A percentile compares a stretch with the other conserved stretches of the same genome.
These are phyloP conservation scores for Daldinia vernicosa DNA, from an alignment of 495 filamentous ascomycete genomes.

Conservation along the genomic window DNA sequence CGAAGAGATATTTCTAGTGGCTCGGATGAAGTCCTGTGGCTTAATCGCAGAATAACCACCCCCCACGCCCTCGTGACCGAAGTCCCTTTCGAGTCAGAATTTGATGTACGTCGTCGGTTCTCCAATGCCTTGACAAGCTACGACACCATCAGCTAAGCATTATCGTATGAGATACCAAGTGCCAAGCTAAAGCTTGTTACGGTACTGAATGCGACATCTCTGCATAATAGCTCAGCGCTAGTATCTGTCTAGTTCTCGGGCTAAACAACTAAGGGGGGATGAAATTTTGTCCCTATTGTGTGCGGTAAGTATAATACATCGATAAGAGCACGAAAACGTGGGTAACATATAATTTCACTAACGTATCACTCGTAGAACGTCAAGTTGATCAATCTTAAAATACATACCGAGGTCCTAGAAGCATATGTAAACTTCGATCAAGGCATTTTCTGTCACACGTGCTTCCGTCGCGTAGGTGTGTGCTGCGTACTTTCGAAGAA, in stretches of 20 bases:
- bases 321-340: not conserved
- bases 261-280: not conserved
- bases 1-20: not conserved
- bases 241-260: not conserved
- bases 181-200: slow-evolving; percentile 3
- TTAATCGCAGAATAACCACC: not conserved
- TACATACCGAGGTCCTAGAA: not conserved
- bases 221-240: not conserved
- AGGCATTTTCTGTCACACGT: slow-evolving; percentile 3
- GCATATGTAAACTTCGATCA: slow-evolving; percentile 1
- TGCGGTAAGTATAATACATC: not conserved
- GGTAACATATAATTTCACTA: not conserved
- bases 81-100: slow-evolving; percentile 8
- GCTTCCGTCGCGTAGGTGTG: slow-evolving; percentile 8
- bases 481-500: not conserved
- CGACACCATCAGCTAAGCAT: not conserved
- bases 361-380: not conserved
- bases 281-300: not conserved
- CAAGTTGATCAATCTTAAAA: not conserved
- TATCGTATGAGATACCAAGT: slow-evolving; percentile 3
- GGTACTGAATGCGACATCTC: not conserved
- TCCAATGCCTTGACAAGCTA: not conserved
- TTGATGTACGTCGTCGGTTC: not conserved
- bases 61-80: slow-evolving; percentile 19
- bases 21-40: not conserved